Conservation (phyloP, 768 basidiomycete species). For the Hypholoma fasciculare region DNA sequence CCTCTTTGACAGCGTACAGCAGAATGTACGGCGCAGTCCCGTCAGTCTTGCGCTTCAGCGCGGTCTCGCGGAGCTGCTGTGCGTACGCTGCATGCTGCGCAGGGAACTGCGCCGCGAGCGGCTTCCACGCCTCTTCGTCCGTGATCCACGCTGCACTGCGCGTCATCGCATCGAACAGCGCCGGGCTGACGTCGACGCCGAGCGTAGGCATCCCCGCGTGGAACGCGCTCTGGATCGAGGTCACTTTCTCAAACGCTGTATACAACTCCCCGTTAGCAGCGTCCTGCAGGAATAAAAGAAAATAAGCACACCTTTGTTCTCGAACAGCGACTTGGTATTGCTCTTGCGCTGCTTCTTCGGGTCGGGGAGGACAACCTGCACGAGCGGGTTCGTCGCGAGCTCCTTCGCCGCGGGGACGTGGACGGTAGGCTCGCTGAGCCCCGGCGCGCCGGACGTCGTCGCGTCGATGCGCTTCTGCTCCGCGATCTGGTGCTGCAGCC, state of each 20-base stretch:
- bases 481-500: slow-evolving; percentile 74
- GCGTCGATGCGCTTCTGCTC: slow-evolving; percentile 79
- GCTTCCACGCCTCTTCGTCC: slow-evolving; percentile 77
- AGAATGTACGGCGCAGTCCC: slow-evolving; percentile 59
- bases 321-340: slow-evolving; percentile 62
- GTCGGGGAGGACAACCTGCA: slow-evolving; percentile 72
- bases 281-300: not conserved
- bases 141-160: slow-evolving; percentile 62
- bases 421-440: slow-evolving; percentile 35
- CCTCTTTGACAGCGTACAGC: slow-evolving; percentile 68
- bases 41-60: slow-evolving; percentile 60
- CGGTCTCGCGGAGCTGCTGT: slow-evolving; percentile 65
- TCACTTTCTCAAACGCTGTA: slow-evolving; percentile 63
- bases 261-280: not conserved
- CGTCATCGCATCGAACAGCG: slow-evolving; percentile 64
- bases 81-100: slow-evolving; percentile 62
- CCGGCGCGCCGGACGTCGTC: slow-evolving; percentile 57
- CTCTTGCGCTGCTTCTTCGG: slow-evolving; percentile 72
- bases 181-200: slow-evolving; percentile 66
- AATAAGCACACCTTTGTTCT: slow-evolving; percentile 57
- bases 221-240: slow-evolving; percentile 57
- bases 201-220: slow-evolving; percentile 64
- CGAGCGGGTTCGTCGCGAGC: slow-evolving; percentile 35
- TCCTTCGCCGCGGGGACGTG: slow-evolving; percentile 40
- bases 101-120: slow-evolving; percentile 54